Base-by-base conservation (phyloP, 805 yeast genomes). In the Teunomyces cretensis region DNA sequence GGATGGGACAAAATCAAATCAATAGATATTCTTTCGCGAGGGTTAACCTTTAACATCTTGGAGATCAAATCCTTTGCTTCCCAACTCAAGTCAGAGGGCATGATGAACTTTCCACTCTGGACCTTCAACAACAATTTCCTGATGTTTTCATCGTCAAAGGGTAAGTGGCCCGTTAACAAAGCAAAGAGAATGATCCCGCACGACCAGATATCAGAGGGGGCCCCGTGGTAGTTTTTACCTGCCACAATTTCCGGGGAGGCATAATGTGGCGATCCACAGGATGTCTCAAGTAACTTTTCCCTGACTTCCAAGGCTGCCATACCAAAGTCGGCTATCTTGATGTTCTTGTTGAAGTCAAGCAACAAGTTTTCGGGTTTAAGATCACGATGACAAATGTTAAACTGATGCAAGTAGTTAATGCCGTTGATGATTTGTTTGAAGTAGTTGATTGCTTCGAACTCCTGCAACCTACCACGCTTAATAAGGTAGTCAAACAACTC, bases 191-290 rank as follows among this genome's bases (percentile, higher is more conserved):
- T 94, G 49, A 94, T 88, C 57, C 99, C 98, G 69, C 97, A 91
- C 6, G 96, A 91, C 99, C 99, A 94, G 44, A 94, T 91, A 66
- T 94, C 99, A 27, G 95, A 84, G 33, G 96, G 97, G 26, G 96
- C 90, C 11, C 99, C 99, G 61, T 94, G 98, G 64, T 94, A 94
- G 48, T 83, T 89, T 49, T 86, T 81, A 30, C 99, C 99, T 9
- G 96, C 87, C 9, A 94, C 97, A 54, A 94, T 92, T 64, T 94
- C 99, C 0, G 99, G 99, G 8, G 97, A 88, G 1, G 98, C 99
- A 65, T 94, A 94, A 65, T 94, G 99, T 7, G 99, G 99, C 13
- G 97, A 90, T 1, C 99, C 99, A 67, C 99, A 94, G 14, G 95
- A 84, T 3, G 99, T 94, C 64, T 92, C 97, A 46, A 94, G 73